Conservation (phyloP, 2,329 filamentous ascomycete genomes). For the Aspergillus spinulosporus region DNA sequence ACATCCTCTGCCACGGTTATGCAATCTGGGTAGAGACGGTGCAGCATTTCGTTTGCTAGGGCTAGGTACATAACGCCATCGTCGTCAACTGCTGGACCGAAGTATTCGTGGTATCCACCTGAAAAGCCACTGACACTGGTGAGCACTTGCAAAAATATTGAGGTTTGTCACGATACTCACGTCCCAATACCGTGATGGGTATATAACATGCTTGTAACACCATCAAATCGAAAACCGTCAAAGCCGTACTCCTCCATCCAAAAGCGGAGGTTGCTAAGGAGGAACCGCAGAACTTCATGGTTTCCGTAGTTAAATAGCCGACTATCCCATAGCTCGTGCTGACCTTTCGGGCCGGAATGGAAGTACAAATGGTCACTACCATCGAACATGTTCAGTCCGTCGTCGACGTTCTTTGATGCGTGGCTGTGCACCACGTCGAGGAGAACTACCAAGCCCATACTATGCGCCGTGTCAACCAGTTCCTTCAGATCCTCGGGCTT, state of each 20-base stretch:
- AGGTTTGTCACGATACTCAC: slow-evolving; percentile 54
- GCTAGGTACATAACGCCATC: slow-evolving; percentile 94
- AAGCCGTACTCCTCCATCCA: slow-evolving; percentile 99
- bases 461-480: slow-evolving; percentile 90
- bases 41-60: slow-evolving; percentile 94
- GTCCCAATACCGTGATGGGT: slow-evolving; percentile 94
- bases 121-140: slow-evolving; percentile 73
- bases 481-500: slow-evolving; percentile 94
- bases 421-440: slow-evolving; percentile 97
- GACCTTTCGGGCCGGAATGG: slow-evolving; percentile 79
- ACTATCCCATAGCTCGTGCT: slow-evolving; percentile 94
- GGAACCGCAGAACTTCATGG: slow-evolving; percentile 92
- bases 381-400: slow-evolving; percentile 95
- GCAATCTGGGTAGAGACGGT: slow-evolving; percentile 78
- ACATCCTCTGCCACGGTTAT: slow-evolving; percentile 98
- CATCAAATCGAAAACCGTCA: slow-evolving; percentile 96
- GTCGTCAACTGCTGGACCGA: slow-evolving; percentile 83
- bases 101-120: slow-evolving; percentile 97
- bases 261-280: slow-evolving; percentile 91
- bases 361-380: slow-evolving; percentile 95
- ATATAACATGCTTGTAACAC: slow-evolving; percentile 98
- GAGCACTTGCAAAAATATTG: slow-evolving; percentile 1
- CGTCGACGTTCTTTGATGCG: slow-evolving; percentile 93
- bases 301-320: slow-evolving; percentile 95
- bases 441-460: slow-evolving; percentile 84